Base-by-base conservation (phyloP, 139 green algal genomes). In the Asterochloris erici region DNA sequence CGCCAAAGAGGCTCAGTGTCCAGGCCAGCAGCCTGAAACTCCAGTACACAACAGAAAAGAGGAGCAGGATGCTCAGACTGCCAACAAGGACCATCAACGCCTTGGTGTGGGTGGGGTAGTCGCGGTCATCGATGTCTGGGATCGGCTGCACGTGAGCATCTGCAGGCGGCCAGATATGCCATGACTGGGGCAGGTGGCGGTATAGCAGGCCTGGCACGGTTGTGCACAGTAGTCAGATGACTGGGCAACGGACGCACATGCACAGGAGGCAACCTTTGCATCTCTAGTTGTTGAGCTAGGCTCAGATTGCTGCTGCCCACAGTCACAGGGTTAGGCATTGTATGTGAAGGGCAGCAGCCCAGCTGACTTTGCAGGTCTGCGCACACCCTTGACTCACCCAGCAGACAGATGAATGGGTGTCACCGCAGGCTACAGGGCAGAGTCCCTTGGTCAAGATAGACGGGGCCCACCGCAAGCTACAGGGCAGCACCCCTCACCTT, bases 71-170 rank as follows among this genome's bases (percentile, higher is more conserved):
- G 24, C 76, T 80, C 0, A 38, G 10, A 23, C 76, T 80, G 19
- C 76, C 76, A 21, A 80, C 76, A 21, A 80, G 6, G 6, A 80
- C 54, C 76, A 80, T 80, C 15, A 80, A 23, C 12, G 54, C 76
- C 24, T 80, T 80, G 17, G 54, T 80, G 23, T 15, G 23, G 1
- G 14, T 21, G 11, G 76, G 12, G 61, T 80, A 80, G 23, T 80
- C 60, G 12, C 76, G 60, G 76, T 80, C 76, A 70, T 80, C 76
- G 47, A 80, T 70, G 14, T 80, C 76, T 61, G 76, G 76, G n/a
- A 62, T 61, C 1, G 76, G 24, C 24, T 80, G 76, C 38, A 80
- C 76, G 12, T 69, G 68, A 17, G 76, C 76, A 80, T 80, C 76
- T 80, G 76, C 76, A 80, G 66, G 17, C 9, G 2, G 66, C 1